Evolutionary conservation across 805 yeast genomes (phyloP).

Genomic region (Kazachstania africana): DNA sequence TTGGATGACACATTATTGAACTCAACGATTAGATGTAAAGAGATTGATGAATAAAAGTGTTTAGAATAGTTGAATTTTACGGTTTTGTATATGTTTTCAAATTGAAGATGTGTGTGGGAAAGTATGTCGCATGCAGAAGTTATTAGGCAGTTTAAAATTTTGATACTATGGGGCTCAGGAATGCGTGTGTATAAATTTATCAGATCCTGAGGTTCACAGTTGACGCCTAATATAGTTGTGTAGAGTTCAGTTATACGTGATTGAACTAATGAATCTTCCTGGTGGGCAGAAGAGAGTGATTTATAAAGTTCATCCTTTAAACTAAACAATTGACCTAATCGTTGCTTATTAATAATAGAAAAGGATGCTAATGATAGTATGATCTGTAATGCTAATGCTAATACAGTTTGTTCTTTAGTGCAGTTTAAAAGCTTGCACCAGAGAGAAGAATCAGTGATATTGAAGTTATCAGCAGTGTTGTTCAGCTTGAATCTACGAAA

Average conservation of each 20-base stretch:
- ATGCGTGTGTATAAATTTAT: constrained; percentile 8
- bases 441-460: constrained; percentile 1
- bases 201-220: constrained; percentile 13
- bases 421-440: constrained; percentile 9
- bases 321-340: constrained; percentile 6
- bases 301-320: constrained; percentile 5
- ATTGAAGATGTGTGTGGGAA: constrained; percentile 19
- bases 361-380: constrained; percentile 12
- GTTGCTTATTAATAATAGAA: constrained; percentile 18
- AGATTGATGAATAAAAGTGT: constrained; percentile 13
- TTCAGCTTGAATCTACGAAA: constrained; percentile 5
- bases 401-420: constrained; percentile 1
- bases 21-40: constrained; percentile 22
- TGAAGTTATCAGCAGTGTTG: constrained; percentile 13
- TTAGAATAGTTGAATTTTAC: constrained; percentile 2
- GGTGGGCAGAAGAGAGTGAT: not conserved
- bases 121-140: constrained; percentile 10
- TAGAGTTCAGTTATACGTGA: constrained; percentile 8
- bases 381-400: constrained; percentile 8
- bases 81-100: constrained; percentile 20
- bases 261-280: not conserved
- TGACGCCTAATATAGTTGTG: constrained; percentile 9
- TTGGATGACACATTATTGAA: constrained; percentile 21
- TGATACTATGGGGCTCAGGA: constrained; percentile 1
- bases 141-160: constrained; percentile 9